Base-by-base conservation (phyloP, 2,329 filamentous ascomycete species). In the Periglandula ipomoeae region DNA sequence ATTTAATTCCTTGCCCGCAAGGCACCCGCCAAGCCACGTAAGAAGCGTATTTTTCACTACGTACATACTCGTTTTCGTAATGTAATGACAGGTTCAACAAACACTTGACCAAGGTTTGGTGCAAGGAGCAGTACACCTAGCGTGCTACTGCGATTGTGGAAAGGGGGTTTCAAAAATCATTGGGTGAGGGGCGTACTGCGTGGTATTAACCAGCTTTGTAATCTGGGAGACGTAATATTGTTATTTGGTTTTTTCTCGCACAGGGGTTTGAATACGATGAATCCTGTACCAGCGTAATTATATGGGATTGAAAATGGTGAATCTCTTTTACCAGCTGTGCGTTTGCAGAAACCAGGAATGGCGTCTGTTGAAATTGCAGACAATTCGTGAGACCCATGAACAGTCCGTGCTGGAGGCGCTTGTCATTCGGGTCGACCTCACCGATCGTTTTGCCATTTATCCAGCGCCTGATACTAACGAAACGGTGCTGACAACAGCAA, bases 41-140 rank as follows among this genome's bases (percentile, higher is more conserved):
- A n/a, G 17, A 15, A 22, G 19, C 19, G 8, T 2, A 15, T 26
- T n/a, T 15, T 4, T 41, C 30, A 13, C 37, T 35, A 38, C 42
- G 35, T 42, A 49, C n/a, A 49, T 42, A 45, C 32, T 41, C 11
- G 34, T 9, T 19, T 41, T 30, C 10, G 15, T 27, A 49, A 27
- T 37, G 26, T 19, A 41, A 49, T 30, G 35, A 37, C 20, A 20
- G 23, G 19, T 35, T 19, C n/a, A 34, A 32, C 13, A 30, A 24
- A n/a, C n/a, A n/a, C n/a, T n/a, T n/a, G n/a, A n/a, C n/a, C n/a
- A n/a, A n/a, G n/a, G n/a, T n/a, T n/a, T n/a, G n/a, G 19, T 8
- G 17, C 8, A 32, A 22, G 20, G 20, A 11, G 26, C 26, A 27
- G 11, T 27, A 11, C 6, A 11, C 26, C 26, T 27, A 27, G 26